phyloP scores from a whole-genome alignment of 2,329 filamentous ascomycete genomes.

The Graphilbum sp. region DNA sequence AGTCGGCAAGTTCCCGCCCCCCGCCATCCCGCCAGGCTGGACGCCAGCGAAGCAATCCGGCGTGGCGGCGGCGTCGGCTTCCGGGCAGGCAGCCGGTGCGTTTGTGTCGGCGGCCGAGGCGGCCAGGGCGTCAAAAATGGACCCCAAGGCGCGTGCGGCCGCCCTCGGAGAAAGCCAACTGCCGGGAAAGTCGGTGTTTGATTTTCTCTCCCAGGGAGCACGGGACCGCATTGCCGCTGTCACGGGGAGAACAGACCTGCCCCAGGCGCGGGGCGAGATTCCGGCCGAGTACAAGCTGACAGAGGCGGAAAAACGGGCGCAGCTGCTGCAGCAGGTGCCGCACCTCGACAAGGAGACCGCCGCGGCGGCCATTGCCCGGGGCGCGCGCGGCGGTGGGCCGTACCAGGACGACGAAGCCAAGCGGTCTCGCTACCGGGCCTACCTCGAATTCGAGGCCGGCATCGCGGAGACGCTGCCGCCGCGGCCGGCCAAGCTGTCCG shows the following conservation, averaged over 20 bases:
- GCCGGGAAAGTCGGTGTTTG: constrained; percentile 88
- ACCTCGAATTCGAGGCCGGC: constrained; percentile 63
- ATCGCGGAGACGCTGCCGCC: constrained; percentile 38
- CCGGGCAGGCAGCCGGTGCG: not conserved
- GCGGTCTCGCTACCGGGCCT: constrained; percentile 61
- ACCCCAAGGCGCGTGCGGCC: constrained; percentile 60
- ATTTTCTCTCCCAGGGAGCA: constrained; percentile 67
- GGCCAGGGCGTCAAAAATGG: constrained; percentile 58
- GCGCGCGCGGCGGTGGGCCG: constrained; percentile 51
- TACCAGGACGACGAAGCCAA: constrained; percentile 75
- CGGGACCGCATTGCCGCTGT: constrained; percentile 61
- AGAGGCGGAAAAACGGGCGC: constrained; percentile 44
- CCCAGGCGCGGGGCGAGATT: constrained; percentile 59
- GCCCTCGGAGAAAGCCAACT: constrained; percentile 67
- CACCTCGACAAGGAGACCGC: constrained; percentile 50
- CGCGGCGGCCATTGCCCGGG: constrained; percentile 50
- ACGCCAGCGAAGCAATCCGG: constrained; percentile 38
- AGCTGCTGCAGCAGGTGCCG: constrained; percentile 42
- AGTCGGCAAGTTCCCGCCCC: constrained; percentile 40
- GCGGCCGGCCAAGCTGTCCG: constrained; percentile 25
- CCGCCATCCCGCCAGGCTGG: constrained; percentile 59
- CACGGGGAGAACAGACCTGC: constrained; percentile 62
- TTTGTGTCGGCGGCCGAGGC: constrained; percentile 55
- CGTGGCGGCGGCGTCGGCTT: constrained; percentile 14
- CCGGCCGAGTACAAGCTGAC: constrained; percentile 47